These are phyloP conservation scores for Stagonosporopsis cucurbitacearum DNA, from an alignment of 2,329 filamentous ascomycete species.

Conservation along the genomic window DNA sequence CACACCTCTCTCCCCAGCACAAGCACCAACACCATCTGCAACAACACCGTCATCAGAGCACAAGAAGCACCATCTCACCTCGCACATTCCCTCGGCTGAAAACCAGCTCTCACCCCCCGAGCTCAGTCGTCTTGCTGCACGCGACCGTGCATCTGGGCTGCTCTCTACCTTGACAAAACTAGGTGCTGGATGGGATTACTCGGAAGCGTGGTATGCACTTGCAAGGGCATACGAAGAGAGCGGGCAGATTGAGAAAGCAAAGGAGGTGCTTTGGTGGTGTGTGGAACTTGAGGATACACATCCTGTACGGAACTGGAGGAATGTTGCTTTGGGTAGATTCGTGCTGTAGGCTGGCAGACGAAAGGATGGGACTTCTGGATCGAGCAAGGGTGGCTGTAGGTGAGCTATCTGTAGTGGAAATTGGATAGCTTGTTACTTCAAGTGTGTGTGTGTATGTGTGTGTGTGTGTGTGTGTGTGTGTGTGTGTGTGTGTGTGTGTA, in stretches of 20 bases:
- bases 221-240: constrained; percentile 87
- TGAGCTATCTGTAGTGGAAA: neutral
- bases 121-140: constrained; percentile 82
- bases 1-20: constrained; percentile 11
- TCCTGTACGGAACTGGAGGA: constrained; percentile 79
- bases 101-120: constrained; percentile 65
- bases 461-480: too few species aligned
- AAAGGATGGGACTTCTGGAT: neutral
- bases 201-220: constrained; percentile 91
- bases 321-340: constrained; percentile 57
- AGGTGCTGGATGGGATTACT: constrained; percentile 86
- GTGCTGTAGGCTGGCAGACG: constrained; percentile 27
- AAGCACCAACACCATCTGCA: constrained; percentile 1
- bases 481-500: too few species aligned
- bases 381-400: neutral
- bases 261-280: constrained; percentile 96
- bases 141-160: constrained; percentile 86
- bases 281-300: constrained; percentile 89
- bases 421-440: neutral
- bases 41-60: constrained; percentile 6
- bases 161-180: constrained; percentile 83
- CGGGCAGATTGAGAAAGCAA: constrained; percentile 84
- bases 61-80: constrained; percentile 57
- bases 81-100: constrained; percentile 52
- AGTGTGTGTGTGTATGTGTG: too few species aligned